These are phyloP conservation scores for Tremellales sp. DNA, from an alignment of 1,284 basidiomycete species.

Conservation along the genomic window DNA sequence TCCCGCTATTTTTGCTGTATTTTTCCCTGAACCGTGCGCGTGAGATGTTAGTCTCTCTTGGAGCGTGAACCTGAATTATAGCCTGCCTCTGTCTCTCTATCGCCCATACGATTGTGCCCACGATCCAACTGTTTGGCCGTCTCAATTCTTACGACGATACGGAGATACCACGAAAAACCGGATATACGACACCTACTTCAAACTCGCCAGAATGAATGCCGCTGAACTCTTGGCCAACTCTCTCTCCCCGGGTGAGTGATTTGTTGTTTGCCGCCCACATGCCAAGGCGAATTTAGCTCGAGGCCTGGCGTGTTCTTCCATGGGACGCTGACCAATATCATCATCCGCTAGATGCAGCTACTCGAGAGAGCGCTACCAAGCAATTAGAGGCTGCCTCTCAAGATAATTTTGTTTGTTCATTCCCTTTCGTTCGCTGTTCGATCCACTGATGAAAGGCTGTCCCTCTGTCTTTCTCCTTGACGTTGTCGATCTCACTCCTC, in stretches of 20 bases:
- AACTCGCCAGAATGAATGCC: constrained; percentile 67
- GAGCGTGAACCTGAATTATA: too few relatives aligned
- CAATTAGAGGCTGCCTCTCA: constrained; percentile 78
- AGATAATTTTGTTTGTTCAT: constrained; percentile 71
- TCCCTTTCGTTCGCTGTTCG: not conserved
- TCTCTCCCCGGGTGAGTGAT: constrained; percentile 72
- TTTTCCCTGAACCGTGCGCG: too few relatives aligned
- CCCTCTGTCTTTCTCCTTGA: not conserved
- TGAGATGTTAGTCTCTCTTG: too few relatives aligned
- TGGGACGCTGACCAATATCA: constrained; percentile 1
- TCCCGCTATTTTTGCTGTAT: too few relatives aligned
- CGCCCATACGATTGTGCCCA: too few relatives aligned
- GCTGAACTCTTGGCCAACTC: constrained; percentile 83
- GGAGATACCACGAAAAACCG: too few relatives aligned
- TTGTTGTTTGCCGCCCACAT: constrained; percentile 6
- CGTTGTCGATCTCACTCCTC: not conserved
- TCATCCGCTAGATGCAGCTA: constrained; percentile 70
- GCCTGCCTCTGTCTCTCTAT: too few relatives aligned
- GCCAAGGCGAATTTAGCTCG: not conserved
- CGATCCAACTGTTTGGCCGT: too few relatives aligned
- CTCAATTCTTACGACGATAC: too few relatives aligned
- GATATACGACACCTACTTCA: too few relatives aligned
- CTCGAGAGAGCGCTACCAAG: constrained; percentile 81
- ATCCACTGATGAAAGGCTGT: not conserved
- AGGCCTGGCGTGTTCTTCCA: constrained; percentile 2